phyloP scores from a whole-genome alignment of 345 rosid genomes.

The Heritiera fomes region DNA sequence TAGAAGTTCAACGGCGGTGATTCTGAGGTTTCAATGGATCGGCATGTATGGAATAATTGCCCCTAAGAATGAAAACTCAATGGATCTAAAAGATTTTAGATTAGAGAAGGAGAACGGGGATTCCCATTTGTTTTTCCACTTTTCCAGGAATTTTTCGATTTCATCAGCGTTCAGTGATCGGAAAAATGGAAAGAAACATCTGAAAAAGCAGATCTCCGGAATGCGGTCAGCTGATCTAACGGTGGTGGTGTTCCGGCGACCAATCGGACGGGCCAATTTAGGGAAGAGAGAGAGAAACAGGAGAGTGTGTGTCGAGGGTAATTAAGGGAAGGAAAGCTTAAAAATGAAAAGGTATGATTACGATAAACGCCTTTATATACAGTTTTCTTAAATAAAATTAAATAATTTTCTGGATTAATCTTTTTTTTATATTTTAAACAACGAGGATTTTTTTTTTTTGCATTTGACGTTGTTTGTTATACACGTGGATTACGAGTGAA shows the following conservation, averaged over 20 bases:
- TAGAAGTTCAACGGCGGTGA: constrained; percentile 4
- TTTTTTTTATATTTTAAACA: too few species aligned
- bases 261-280: constrained; percentile 20
- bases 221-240: constrained; percentile 27
- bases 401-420: not conserved
- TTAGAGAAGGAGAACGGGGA: constrained; percentile 10
- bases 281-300: not conserved
- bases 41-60: constrained; percentile 29
- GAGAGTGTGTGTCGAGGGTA: constrained; percentile 19
- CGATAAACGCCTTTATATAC: not conserved
- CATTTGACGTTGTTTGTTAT: not conserved
- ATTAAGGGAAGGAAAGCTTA: constrained; percentile 22
- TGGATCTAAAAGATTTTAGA: constrained; percentile 26
- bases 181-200: constrained; percentile 9
- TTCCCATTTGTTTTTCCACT: not conserved
- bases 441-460: not conserved
- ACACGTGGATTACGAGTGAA: constrained; percentile 31
- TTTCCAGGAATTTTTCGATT: constrained; percentile 5
- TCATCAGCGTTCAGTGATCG: constrained; percentile 5
- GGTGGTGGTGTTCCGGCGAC: constrained; percentile 23
- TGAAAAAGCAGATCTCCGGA: constrained; percentile 26
- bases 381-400: not conserved
- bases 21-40: constrained; percentile 19
- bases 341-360: not conserved
- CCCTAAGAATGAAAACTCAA: not conserved